phyloP scores from a whole-genome alignment of 257 asterid genomes.

The Vinca minor region DNA sequence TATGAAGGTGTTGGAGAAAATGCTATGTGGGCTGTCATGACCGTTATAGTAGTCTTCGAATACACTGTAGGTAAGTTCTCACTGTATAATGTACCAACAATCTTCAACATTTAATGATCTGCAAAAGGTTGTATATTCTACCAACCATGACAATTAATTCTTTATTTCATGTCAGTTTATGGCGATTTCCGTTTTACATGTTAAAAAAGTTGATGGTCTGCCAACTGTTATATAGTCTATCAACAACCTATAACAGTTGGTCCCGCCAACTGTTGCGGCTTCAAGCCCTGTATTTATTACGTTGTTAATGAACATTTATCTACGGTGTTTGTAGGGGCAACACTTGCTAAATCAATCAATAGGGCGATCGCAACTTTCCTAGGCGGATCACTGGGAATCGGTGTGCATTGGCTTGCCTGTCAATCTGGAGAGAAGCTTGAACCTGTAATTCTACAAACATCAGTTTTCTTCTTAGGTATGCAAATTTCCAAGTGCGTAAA shows the following conservation, averaged over 20 bases:
- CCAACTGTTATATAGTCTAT: too few species aligned
- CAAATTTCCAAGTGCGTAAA: background rate
- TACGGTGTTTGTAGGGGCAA: conserved; percentile 44
- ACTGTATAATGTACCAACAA: too few species aligned
- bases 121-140: too few species aligned
- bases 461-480: conserved; percentile 68
- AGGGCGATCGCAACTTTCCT: conserved; percentile 50
- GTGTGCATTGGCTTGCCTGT: conserved; percentile 79
- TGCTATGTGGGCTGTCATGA: conserved; percentile 92
- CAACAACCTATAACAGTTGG: too few species aligned
- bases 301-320: too few species aligned
- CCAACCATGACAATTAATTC: too few species aligned
- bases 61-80: conserved; percentile 67
- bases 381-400: conserved; percentile 75
- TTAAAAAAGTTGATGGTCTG: too few species aligned
- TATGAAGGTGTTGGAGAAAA: conserved; percentile 73
- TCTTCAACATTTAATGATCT: too few species aligned
- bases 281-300: too few species aligned
- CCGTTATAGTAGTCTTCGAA: conserved; percentile 77
- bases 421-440: conserved; percentile 48
- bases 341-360: conserved; percentile 56
- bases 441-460: conserved; percentile 57
- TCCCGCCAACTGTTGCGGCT: too few species aligned
- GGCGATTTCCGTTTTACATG: too few species aligned
- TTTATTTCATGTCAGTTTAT: too few species aligned